Evolutionary conservation across 2,329 filamentous ascomycete species (phyloP).

Genomic region (Diaporthe caulivora): DNA sequence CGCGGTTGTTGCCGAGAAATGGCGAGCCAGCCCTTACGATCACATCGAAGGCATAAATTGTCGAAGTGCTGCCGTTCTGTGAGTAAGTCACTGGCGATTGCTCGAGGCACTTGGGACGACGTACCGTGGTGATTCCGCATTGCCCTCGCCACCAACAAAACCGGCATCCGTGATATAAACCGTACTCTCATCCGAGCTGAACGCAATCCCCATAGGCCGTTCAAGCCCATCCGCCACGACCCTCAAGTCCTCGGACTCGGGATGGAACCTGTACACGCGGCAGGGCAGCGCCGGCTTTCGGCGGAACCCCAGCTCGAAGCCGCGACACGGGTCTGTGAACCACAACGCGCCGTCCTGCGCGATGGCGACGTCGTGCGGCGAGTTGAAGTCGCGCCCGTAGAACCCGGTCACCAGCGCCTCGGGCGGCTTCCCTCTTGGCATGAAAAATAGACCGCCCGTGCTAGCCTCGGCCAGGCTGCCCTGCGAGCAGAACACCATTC

Average conservation of each 20-base stretch:
- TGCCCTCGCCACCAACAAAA: conserved; percentile 47
- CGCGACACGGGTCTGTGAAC: conserved; percentile 63
- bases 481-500: conserved; percentile 45
- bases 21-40: conserved; percentile 49
- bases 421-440: conserved; percentile 50
- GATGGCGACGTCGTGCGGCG: conserved; percentile 56
- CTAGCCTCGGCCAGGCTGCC: conserved; percentile 37
- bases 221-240: conserved; percentile 61
- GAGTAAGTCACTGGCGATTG: neutral
- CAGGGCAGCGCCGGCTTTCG: conserved; percentile 57
- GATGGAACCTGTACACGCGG: conserved; percentile 62
- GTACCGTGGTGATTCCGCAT: conserved; percentile 47
- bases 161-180: conserved; percentile 59
- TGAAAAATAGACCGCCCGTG: conserved; percentile 54
- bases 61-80: conserved; percentile 45
- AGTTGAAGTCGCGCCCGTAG: conserved; percentile 61
- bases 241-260: conserved; percentile 54
- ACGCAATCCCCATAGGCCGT: conserved; percentile 56
- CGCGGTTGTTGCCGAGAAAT: conserved; percentile 61
- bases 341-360: conserved; percentile 56
- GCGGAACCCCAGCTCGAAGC: conserved; percentile 59
- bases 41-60: conserved; percentile 64
- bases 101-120: neutral
- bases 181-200: conserved; percentile 53
- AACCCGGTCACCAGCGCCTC: conserved; percentile 55